A percentile compares a stretch with the other conserved stretches of the same genome.
These are phyloP conservation scores for Entomortierella lignicola DNA, from an alignment of 192 early-diverging fungal species.

Conservation along the genomic window DNA sequence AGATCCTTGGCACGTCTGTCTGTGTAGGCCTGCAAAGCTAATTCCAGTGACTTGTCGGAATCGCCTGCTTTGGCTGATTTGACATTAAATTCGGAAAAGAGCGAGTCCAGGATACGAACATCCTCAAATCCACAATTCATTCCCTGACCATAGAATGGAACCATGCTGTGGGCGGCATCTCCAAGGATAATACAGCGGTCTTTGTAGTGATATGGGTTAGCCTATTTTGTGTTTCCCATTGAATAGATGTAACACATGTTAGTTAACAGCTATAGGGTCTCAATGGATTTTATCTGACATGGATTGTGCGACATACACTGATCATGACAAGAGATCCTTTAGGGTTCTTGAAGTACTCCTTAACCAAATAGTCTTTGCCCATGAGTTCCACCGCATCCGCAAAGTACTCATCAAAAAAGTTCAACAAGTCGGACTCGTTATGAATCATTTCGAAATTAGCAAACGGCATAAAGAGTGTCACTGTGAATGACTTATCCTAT, in stretches of 20 bases:
- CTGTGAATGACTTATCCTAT: conserved; percentile 93
- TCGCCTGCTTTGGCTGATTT: conserved; percentile 24
- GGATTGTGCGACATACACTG: conserved; percentile 63
- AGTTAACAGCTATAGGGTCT: too few relatives aligned
- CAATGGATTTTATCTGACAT: background rate
- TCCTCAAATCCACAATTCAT: conserved; percentile 99
- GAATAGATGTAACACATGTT: conserved; percentile 6
- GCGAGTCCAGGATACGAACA: conserved; percentile 70
- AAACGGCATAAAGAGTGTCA: conserved; percentile 97
- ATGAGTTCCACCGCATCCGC: conserved; percentile 82
- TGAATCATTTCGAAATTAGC: conserved; percentile 79
- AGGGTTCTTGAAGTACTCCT: conserved; percentile 87
- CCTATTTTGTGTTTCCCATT: conserved; percentile 1
- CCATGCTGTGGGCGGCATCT: conserved; percentile 98
- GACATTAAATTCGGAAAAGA: conserved; percentile 68
- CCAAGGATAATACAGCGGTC: conserved; percentile 84
- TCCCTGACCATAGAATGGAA: conserved; percentile 97
- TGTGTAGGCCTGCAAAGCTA: conserved; percentile 82
- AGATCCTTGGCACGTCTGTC: conserved; percentile 76
- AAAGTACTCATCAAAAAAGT: conserved; percentile 83
- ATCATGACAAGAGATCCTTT: conserved; percentile 86
- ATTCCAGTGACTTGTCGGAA: conserved; percentile 49
- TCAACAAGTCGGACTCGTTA: conserved; percentile 68
- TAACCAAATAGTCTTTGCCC: conserved; percentile 73
- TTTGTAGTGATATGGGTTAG: conserved; percentile 88